Base-by-base conservation (phyloP, 192 early-diverging fungal species). In the Backusella macrospora region DNA sequence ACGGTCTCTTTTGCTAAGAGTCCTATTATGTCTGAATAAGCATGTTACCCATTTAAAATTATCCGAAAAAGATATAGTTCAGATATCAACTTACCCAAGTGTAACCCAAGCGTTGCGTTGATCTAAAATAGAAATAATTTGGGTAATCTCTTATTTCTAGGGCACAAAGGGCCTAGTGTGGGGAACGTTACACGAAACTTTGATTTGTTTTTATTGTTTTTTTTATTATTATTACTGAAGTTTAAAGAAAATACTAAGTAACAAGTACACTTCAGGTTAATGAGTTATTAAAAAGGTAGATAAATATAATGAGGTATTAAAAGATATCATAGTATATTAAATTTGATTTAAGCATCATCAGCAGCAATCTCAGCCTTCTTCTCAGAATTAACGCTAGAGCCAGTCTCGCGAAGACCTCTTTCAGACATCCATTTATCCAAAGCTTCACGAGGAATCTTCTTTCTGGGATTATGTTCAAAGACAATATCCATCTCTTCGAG, bases 401-500 rank as follows among this genome's bases (percentile, higher is more conserved):
- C 52, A 59, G 52, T 59, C 52, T 59, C 21, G 23, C 62, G 80
- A 81, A 66, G 15, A 40, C 65, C 65, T n/a, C 39, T 66, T 66
- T 71, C 39, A 13, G 48, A 34, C 18, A 52, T 42, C 52, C 49
- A 48, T 59, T 62, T 71, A 12, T 71, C 70, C 21, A 71, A 42
- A n/a, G 49, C 38, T 2, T 48, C 47, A 42, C 70, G 70, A 14
- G 48, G 37, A n/a, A 76, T 65, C 18, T 70, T 70, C 69, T 76
- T 76, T 43, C 75, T 69, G 34, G 75, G 75, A 45, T 71, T 76
- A 62, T 64, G 42, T 46, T 76, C 62, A 21, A 76, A 76, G 6
- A 76, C 69, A 42, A 76, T 71, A 21, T 76, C 69, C 69, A 76
- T 76, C 26, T 76, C 75, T 52, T 76, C 75, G 43, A 76, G 75